These are phyloP conservation scores for Guyanaporus albipodus DNA, from an alignment of 768 basidiomycete genomes.

Conservation along the genomic window DNA sequence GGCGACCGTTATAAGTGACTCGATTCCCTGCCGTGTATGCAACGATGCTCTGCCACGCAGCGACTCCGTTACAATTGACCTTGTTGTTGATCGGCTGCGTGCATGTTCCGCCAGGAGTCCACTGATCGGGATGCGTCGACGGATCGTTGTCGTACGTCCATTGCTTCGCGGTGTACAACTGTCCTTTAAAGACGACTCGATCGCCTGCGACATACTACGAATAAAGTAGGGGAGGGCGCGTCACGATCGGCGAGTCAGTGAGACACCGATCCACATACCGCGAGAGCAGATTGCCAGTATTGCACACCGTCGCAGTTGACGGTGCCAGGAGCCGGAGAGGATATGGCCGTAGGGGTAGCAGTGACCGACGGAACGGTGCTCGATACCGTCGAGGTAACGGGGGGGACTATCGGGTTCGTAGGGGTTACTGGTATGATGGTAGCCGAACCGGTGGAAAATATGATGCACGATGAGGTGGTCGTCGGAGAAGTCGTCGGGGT, in stretches of 20 bases:
- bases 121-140: conserved; percentile 11
- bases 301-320: conserved; percentile 16
- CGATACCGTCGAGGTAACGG: background rate
- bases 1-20: conserved; percentile 11
- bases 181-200: conserved; percentile 17
- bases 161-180: conserved; percentile 24
- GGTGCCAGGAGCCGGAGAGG: background rate
- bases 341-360: background rate
- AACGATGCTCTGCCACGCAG: conserved; percentile 12
- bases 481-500: background rate
- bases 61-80: conserved; percentile 19
- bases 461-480: no score
- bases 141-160: conserved; percentile 27
- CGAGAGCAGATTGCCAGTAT: conserved; percentile 22
- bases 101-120: conserved; percentile 11
- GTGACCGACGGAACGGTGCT: background rate
- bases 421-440: no score
- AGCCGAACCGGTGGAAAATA: background rate
- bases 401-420: background rate
- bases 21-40: conserved; percentile 18
- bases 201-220: conserved; percentile 24
- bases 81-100: conserved; percentile 22
- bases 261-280: conserved; percentile 8
- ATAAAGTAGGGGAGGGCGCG: background rate
- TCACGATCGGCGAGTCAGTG: no score